Percentiles rank a stretch among this genome's conserved stretches.
These are phyloP conservation scores for Alternaria infectoria DNA, from an alignment of 2,329 filamentous ascomycete genomes.

Conservation along the genomic window DNA sequence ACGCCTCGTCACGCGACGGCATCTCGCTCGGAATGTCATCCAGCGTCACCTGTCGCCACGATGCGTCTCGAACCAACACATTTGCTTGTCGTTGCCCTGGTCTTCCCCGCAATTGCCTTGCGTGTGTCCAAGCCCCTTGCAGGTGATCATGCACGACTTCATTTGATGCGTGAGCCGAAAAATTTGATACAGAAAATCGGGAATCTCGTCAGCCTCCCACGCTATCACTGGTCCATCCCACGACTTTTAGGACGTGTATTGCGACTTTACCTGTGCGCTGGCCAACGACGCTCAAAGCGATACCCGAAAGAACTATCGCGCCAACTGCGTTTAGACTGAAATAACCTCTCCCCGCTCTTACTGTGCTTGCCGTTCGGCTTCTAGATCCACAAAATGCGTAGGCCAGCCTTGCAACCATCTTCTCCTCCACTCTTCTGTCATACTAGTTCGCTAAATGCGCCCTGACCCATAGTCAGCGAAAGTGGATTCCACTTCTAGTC, in stretches of 20 bases:
- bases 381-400: slow-evolving; percentile 38
- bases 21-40: slow-evolving; percentile 26
- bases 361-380: slow-evolving; percentile 27
- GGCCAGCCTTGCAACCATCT: slow-evolving; percentile 23
- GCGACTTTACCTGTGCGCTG: slow-evolving; percentile 43
- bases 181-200: slow-evolving; percentile 27
- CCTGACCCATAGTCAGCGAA: slow-evolving; percentile 34
- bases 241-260: slow-evolving; percentile 25
- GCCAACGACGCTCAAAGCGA: slow-evolving; percentile 33
- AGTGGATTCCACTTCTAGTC: slow-evolving; percentile 25
- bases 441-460: slow-evolving; percentile 22
- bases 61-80: slow-evolving; percentile 15
- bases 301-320: slow-evolving; percentile 32
- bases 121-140: slow-evolving; percentile 43
- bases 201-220: slow-evolving; percentile 39
- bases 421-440: slow-evolving; percentile 22
- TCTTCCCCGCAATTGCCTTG: slow-evolving; percentile 49
- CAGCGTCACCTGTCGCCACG: slow-evolving; percentile 33
- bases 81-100: slow-evolving; percentile 26
- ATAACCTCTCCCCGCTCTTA: slow-evolving; percentile 40
- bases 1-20: slow-evolving; percentile 34
- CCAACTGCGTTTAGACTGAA: slow-evolving; percentile 47
- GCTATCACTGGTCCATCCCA: slow-evolving; percentile 30
- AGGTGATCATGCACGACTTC: slow-evolving; percentile 49
- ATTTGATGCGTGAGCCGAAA: slow-evolving; percentile 41